These are phyloP conservation scores for Oryza punctata DNA, from an alignment of 176 grass and related monocot species.

Conservation along the genomic window DNA sequence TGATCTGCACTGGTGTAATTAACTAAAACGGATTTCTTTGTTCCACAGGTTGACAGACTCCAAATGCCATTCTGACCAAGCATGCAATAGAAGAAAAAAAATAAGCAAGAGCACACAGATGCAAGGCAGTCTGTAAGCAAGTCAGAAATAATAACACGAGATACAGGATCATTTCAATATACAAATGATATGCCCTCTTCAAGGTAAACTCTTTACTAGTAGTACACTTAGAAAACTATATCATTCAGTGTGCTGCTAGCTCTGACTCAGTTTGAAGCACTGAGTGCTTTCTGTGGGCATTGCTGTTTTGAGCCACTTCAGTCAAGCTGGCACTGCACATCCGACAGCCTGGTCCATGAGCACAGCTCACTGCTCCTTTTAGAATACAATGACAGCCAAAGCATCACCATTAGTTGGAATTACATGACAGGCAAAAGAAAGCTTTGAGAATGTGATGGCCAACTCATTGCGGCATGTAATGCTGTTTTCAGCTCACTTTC, in stretches of 20 bases:
- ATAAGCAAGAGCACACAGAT: not conserved
- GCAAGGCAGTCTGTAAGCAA: not conserved
- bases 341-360: conserved; percentile 36
- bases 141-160: not conserved
- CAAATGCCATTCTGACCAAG: not conserved
- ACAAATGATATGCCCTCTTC: not conserved
- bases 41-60: not conserved
- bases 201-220: not conserved
- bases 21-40: not conserved
- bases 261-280: not conserved
- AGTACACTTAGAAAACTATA: not conserved
- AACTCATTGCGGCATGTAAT: conserved; percentile 31
- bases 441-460: conserved; percentile 18
- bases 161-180: not conserved
- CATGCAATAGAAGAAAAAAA: not conserved
- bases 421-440: conserved; percentile 1
- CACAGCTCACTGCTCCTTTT: conserved; percentile 33
- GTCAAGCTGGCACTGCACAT: conserved; percentile 32
- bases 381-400: conserved; percentile 9
- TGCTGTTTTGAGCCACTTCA: conserved; percentile 18
- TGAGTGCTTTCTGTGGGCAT: conserved; percentile 17
- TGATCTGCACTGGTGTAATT: not conserved
- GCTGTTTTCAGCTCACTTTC: conserved; percentile 23
- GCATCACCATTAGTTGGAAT: conserved; percentile 20
- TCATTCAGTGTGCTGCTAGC: not conserved